Evolutionary conservation across 305 asterid species (phyloP).

Genomic region (Fraxinus velutina): DNA sequence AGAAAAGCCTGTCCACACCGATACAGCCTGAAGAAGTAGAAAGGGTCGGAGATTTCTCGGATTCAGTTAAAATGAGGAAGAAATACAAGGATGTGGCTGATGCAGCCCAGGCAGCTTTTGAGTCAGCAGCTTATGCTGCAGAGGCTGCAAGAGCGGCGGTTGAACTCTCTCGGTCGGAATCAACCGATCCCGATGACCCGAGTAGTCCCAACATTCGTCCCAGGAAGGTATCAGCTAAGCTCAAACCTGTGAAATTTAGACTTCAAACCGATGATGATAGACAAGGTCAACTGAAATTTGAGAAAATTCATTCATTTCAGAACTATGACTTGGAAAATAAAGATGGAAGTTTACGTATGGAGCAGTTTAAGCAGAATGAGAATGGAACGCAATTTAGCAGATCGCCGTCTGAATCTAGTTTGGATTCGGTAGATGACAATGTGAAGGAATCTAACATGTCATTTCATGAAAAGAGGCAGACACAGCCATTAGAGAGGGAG

Average conservation of each 20-base stretch:
- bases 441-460: slow-evolving; percentile 13
- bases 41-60: slow-evolving; percentile 20
- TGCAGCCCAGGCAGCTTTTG: slow-evolving; percentile 92
- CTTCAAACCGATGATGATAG: slow-evolving; percentile 8
- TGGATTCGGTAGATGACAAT: slow-evolving; percentile 40
- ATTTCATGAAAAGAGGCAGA: slow-evolving; percentile 20
- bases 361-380: slow-evolving; percentile 16
- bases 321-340: slow-evolving; percentile 26
- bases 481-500: slow-evolving; percentile 14
- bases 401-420: slow-evolving; percentile 44
- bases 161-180: slow-evolving; percentile 58
- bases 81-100: slow-evolving; percentile 80
- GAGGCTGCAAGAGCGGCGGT: slow-evolving; percentile 89
- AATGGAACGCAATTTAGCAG: slow-evolving; percentile 19
- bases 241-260: slow-evolving; percentile 3
- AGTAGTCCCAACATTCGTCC: slow-evolving; percentile 28
- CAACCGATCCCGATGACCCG: slow-evolving; percentile 42
- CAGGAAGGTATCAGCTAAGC: slow-evolving; percentile 10
- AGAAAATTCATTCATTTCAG: slow-evolving; percentile 25
- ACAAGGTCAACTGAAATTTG: slow-evolving; percentile 19
- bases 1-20: slow-evolving; percentile 17
- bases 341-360: slow-evolving; percentile 3
- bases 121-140: slow-evolving; percentile 88
- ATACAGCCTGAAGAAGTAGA: slow-evolving; percentile 22
- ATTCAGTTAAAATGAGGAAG: slow-evolving; percentile 27